These are phyloP conservation scores for Asterophora parasitica DNA, from an alignment of 768 basidiomycete species.

Conservation along the genomic window DNA sequence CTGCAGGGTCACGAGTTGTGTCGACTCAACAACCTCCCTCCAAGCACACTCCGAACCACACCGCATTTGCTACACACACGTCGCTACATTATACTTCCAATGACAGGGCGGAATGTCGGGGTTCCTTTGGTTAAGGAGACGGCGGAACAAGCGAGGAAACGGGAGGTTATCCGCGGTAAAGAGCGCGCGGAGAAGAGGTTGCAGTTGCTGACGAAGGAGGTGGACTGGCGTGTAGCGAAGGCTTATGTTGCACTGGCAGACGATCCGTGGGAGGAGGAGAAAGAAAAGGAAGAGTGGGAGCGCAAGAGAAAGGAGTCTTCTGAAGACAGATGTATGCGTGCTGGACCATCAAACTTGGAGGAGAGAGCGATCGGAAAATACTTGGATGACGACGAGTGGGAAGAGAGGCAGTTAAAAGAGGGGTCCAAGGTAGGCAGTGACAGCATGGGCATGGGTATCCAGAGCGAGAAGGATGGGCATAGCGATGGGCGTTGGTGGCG, in stretches of 20 bases:
- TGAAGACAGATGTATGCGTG: neutral
- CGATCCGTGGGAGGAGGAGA: conserved; percentile 28
- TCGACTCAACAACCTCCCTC: conserved; percentile 60
- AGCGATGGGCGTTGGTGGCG: neutral
- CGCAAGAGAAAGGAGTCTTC: conserved; percentile 13
- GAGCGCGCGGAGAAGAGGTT: conserved; percentile 58
- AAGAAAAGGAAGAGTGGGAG: conserved; percentile 29
- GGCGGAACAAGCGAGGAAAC: conserved; percentile 26
- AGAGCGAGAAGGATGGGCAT: conserved; percentile 1
- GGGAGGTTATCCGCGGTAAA: conserved; percentile 39
- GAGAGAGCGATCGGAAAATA: conserved; percentile 53
- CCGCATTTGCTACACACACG: conserved; percentile 75
- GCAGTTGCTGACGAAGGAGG: conserved; percentile 64
- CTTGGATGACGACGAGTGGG: conserved; percentile 71
- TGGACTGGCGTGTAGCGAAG: conserved; percentile 60
- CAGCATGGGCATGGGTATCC: neutral
- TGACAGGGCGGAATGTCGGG: conserved; percentile 27
- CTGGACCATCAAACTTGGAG: conserved; percentile 29
- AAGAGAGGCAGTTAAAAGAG: conserved; percentile 26
- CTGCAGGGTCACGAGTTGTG: conserved; percentile 61
- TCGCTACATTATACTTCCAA: conserved; percentile 48
- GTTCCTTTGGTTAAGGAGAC: conserved; percentile 17
- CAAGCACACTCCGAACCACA: conserved; percentile 60
- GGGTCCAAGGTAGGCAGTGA: neutral
- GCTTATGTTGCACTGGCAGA: conserved; percentile 69